Evolutionary conservation across 768 basidiomycete genomes (phyloP).

Genomic region (Aureoboletus auriporus): DNA sequence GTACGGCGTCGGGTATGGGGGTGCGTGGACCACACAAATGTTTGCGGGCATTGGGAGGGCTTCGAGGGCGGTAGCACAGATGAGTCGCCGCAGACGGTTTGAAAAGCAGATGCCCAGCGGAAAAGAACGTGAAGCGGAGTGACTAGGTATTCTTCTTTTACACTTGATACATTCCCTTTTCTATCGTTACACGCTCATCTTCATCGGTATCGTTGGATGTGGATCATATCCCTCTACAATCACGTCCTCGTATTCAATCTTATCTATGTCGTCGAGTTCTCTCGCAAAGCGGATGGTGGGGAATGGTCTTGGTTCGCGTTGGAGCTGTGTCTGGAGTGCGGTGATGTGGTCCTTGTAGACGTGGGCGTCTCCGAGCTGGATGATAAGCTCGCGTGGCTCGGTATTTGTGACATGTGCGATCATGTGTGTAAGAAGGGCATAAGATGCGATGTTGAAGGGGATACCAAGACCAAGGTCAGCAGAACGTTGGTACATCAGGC

Average conservation of each 20-base stretch:
- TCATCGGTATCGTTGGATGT: slow-evolving; percentile 84
- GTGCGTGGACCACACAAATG: too few species aligned
- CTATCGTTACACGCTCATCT: slow-evolving; percentile 71
- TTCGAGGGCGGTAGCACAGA: too few species aligned
- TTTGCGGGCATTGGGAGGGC: too few species aligned
- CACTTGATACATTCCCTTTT: too few species aligned
- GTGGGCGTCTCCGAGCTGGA: slow-evolving; percentile 97
- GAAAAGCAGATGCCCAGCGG: too few species aligned
- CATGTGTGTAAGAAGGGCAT: slow-evolving; percentile 96
- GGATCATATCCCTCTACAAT: slow-evolving; percentile 85
- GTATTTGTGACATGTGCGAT: slow-evolving; percentile 90
- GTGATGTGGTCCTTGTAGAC: slow-evolving; percentile 91
- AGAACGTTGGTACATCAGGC: slow-evolving; percentile 96
- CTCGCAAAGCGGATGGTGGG: slow-evolving; percentile 76
- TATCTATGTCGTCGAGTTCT: slow-evolving; percentile 69
- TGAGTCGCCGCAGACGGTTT: too few species aligned
- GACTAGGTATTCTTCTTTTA: too few species aligned
- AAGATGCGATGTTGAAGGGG: slow-evolving; percentile 99
- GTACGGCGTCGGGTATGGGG: too few species aligned
- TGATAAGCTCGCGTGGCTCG: slow-evolving; percentile 83
- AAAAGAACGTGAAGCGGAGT: too few species aligned
- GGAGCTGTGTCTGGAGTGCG: slow-evolving; percentile 79
- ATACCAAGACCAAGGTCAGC: slow-evolving; percentile 97
- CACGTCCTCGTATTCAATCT: slow-evolving; percentile 74
- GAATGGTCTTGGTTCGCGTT: slow-evolving; percentile 74